phyloP scores from a whole-genome alignment of 2,329 filamentous ascomycete genomes.

The Diaporthe australafricana region DNA sequence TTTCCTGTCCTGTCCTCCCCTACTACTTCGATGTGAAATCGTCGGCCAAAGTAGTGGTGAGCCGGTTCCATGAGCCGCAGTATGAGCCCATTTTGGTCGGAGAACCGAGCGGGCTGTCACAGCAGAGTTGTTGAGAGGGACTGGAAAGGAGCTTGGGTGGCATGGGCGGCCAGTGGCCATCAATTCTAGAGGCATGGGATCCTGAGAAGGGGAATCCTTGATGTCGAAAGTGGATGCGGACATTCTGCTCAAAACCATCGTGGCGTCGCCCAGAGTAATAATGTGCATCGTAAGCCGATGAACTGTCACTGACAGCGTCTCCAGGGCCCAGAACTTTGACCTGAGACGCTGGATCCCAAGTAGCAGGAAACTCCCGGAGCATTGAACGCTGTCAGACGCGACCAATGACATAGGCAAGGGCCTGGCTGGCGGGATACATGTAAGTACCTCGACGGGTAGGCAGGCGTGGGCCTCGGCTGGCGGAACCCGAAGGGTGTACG shows the following conservation, averaged over 20 bases:
- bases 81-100: background rate
- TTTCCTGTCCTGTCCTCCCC: background rate
- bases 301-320: background rate
- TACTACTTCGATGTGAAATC: conserved; percentile 10
- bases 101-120: background rate
- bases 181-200: background rate
- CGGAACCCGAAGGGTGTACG: conserved; percentile 23
- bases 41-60: background rate
- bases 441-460: background rate
- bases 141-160: background rate
- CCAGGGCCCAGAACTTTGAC: background rate
- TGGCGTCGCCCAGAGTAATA: conserved; percentile 10
- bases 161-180: background rate
- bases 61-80: background rate
- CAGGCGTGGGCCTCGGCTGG: background rate
- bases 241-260: conserved; percentile 13
- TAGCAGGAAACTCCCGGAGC: background rate
- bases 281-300: conserved; percentile 5
- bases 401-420: background rate
- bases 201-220: background rate
- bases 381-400: background rate
- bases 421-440: background rate
- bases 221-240: conserved; percentile 4
- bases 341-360: conserved; percentile 9
- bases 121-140: background rate